These are phyloP conservation scores for Leccinum olivaceopallidum DNA, from an alignment of 768 basidiomycete genomes.

Conservation along the genomic window DNA sequence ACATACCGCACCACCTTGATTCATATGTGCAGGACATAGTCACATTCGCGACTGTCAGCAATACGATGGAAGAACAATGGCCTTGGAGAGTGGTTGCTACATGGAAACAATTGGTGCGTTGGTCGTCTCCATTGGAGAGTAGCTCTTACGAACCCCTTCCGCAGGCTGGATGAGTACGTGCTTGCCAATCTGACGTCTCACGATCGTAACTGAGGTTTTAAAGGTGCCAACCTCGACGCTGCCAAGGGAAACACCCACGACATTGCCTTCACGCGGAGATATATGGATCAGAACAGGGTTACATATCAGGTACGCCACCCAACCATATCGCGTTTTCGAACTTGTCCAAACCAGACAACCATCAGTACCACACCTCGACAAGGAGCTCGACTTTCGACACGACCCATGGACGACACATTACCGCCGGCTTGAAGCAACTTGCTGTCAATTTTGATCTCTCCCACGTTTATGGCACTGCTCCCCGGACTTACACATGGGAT, in stretches of 20 bases:
- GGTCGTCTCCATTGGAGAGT: not conserved
- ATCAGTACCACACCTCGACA: constrained; percentile 61
- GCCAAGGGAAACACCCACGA: constrained; percentile 42
- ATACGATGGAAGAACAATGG: constrained; percentile 25
- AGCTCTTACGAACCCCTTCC: not conserved
- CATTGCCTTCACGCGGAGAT: constrained; percentile 66
- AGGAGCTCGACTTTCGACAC: constrained; percentile 62
- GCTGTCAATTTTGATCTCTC: constrained; percentile 61
- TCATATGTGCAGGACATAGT: constrained; percentile 48
- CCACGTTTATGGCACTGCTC: constrained; percentile 67
- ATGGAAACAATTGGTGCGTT: constrained; percentile 86
- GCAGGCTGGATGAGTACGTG: constrained; percentile 63
- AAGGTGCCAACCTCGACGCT: constrained; percentile 51
- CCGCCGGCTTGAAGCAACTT: constrained; percentile 52
- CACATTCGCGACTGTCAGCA: constrained; percentile 30
- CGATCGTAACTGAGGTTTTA: not conserved
- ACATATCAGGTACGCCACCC: constrained; percentile 60
- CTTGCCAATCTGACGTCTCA: not conserved
- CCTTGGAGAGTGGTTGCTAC: constrained; percentile 82
- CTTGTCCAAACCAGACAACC: not conserved
- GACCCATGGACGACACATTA: constrained; percentile 49
- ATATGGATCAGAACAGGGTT: constrained; percentile 78
- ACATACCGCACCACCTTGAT: not conserved
- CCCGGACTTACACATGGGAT: constrained; percentile 69
- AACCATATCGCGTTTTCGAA: not conserved